Conservation (phyloP, 495 filamentous ascomycete species). For the Darksidea phi region DNA sequence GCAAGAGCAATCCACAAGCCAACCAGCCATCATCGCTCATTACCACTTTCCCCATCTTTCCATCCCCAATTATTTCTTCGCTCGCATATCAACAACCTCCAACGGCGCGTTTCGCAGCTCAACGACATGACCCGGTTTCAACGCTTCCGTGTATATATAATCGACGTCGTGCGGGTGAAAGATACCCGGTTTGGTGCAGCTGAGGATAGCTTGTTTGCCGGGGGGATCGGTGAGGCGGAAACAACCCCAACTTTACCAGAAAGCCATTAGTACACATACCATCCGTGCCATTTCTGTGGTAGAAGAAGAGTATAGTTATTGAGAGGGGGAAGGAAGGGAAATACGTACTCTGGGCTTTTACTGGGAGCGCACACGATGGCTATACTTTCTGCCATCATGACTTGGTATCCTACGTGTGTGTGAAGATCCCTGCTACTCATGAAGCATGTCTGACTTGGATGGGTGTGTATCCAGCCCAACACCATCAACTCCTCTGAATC, state of each 20-base stretch:
- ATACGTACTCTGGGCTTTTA: conserved; percentile 68
- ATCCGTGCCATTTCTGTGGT: too few species aligned
- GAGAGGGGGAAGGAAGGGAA: neutral
- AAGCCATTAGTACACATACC: conserved; percentile 20
- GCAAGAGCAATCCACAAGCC: conserved; percentile 3
- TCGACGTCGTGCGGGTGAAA: conserved; percentile 78
- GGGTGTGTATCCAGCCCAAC: conserved; percentile 97
- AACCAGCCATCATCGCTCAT: neutral
- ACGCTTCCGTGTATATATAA: conserved; percentile 81
- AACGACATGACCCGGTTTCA: conserved; percentile 80
- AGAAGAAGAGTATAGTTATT: too few species aligned
- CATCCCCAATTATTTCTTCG: conserved; percentile 13
- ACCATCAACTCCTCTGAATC: conserved; percentile 81
- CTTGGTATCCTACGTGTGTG: conserved; percentile 88
- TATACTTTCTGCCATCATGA: conserved; percentile 91
- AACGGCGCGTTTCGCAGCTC: conserved; percentile 73
- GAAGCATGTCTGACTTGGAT: conserved; percentile 94
- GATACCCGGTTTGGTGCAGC: conserved; percentile 69
- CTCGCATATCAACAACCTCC: conserved; percentile 73
- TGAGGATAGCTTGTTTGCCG: conserved; percentile 73
- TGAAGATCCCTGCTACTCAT: conserved; percentile 94
- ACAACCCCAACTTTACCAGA: conserved; percentile 69
- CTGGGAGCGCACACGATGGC: conserved; percentile 94
- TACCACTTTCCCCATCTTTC: too few species aligned
- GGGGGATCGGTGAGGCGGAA: conserved; percentile 93